Conservation (phyloP, 2,329 filamentous ascomycete genomes). For the Alternaria sp. region DNA sequence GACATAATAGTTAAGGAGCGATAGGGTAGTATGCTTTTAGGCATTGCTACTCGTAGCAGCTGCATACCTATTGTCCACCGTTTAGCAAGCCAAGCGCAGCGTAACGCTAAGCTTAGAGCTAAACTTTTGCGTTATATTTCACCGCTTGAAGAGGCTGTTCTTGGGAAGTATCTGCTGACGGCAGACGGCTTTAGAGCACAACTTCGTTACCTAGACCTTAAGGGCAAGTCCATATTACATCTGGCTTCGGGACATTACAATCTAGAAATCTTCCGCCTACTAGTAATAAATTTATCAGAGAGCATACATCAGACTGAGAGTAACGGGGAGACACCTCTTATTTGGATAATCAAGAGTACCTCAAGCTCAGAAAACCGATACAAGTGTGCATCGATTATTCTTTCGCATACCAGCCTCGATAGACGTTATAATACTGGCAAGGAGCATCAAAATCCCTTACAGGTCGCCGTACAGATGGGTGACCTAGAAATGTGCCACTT, state of each 20-base stretch:
- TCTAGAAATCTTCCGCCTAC: neutral
- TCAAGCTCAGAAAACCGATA: neutral
- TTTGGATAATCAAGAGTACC: neutral
- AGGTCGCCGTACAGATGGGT: too few relatives aligned
- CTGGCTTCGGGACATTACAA: neutral
- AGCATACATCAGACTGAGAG: neutral
- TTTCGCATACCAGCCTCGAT: too few relatives aligned
- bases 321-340: neutral
- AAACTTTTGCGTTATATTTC: neutral
- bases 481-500: too few relatives aligned
- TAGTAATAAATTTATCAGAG: neutral
- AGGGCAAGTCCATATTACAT: neutral
- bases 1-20: neutral
- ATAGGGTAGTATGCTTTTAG: neutral
- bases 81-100: neutral
- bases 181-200: neutral
- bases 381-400: neutral
- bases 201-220: neutral
- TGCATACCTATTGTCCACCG: neutral
- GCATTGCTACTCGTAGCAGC: neutral
- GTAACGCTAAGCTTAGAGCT: neutral
- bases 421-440: too few relatives aligned
- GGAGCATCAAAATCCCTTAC: too few relatives aligned
- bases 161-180: neutral
- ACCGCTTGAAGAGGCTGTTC: too few relatives aligned